These are phyloP conservation scores for Botrytis cinerea DNA, from an alignment of 2,329 filamentous ascomycete genomes.

Conservation along the genomic window DNA sequence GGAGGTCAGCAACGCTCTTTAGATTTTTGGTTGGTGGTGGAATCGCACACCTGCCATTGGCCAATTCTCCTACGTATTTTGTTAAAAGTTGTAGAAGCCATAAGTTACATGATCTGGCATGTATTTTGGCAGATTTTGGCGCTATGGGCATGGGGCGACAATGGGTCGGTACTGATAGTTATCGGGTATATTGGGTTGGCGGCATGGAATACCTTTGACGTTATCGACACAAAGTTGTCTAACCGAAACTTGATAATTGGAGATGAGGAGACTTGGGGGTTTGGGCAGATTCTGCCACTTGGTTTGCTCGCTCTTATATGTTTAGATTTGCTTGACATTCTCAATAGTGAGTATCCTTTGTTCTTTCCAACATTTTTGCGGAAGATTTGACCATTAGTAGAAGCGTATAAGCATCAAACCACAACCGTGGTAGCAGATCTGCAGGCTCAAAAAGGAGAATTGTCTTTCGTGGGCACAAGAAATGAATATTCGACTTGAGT, in stretches of 20 bases:
- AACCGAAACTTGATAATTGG: slow-evolving; percentile 23
- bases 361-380: neutral
- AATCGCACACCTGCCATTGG: neutral
- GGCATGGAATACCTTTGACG: slow-evolving; percentile 28
- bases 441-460: neutral
- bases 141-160: slow-evolving; percentile 27
- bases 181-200: slow-evolving; percentile 23
- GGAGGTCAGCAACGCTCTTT: neutral
- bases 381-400: neutral
- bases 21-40: neutral
- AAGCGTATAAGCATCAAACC: slow-evolving; percentile 17
- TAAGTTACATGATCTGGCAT: neutral
- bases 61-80: neutral
- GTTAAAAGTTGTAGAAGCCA: neutral
- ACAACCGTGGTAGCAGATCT: neutral
- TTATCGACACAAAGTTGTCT: slow-evolving; percentile 27
- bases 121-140: slow-evolving; percentile 18
- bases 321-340: slow-evolving; percentile 26
- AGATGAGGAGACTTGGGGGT: slow-evolving; percentile 28
- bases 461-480: neutral
- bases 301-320: slow-evolving; percentile 24
- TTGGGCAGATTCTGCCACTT: slow-evolving; percentile 29
- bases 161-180: slow-evolving; percentile 21
- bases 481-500: neutral
- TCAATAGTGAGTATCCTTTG: slow-evolving; percentile 21